These are phyloP conservation scores for Globisporangium spinosum DNA, from an alignment of 352 stramenopile genomes.

Conservation along the genomic window DNA sequence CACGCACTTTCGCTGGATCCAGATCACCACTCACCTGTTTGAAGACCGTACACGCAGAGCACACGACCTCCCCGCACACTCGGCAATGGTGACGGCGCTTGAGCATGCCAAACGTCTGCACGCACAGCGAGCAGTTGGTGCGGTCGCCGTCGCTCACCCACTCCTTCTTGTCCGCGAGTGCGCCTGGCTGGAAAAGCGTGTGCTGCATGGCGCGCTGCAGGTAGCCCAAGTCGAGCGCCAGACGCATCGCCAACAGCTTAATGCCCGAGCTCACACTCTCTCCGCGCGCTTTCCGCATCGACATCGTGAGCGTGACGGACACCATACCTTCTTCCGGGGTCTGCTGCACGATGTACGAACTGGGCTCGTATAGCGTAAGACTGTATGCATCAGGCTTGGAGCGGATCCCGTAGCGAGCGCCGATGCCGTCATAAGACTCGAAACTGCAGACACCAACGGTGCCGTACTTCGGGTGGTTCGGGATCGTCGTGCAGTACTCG, in stretches of 20 bases:
- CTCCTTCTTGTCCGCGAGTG: slow-evolving; percentile 58
- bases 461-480: slow-evolving; percentile 54
- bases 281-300: slow-evolving; percentile 72
- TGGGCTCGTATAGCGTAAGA: slow-evolving; percentile 74
- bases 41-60: slow-evolving; percentile 71
- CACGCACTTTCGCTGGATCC: slow-evolving; percentile 54
- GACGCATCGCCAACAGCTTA: slow-evolving; percentile 53
- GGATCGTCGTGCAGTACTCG: slow-evolving; percentile 71
- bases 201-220: slow-evolving; percentile 72
- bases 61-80: slow-evolving; percentile 87
- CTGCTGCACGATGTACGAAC: slow-evolving; percentile 68
- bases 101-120: slow-evolving; percentile 78
- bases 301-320: slow-evolving; percentile 67
- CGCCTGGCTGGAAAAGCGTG: slow-evolving; percentile 57
- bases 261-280: slow-evolving; percentile 74
- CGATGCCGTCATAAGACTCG: slow-evolving; percentile 78
- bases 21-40: slow-evolving; percentile 65
- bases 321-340: slow-evolving; percentile 62
- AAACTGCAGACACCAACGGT: slow-evolving; percentile 69
- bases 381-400: slow-evolving; percentile 73
- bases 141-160: slow-evolving; percentile 81
- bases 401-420: slow-evolving; percentile 68
- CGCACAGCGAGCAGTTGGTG: slow-evolving; percentile 76
- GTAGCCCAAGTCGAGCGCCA: slow-evolving; percentile 51
- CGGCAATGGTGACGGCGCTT: slow-evolving; percentile 84